Evolutionary conservation across 2,329 filamentous ascomycete species (phyloP).

Genomic region (Chaetothyriales sp.): DNA sequence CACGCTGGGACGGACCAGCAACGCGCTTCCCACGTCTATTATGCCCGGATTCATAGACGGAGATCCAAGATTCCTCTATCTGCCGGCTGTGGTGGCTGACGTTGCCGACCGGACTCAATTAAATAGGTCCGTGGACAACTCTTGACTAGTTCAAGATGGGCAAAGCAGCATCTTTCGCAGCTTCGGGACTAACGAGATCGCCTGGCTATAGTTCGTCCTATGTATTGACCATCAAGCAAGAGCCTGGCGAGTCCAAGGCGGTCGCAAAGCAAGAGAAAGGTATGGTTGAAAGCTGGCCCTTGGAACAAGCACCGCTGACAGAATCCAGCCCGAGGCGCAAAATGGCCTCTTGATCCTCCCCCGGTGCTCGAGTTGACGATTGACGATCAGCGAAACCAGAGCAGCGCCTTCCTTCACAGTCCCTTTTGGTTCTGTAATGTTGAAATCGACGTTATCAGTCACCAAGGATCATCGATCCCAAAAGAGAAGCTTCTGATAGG

Average conservation of each 20-base stretch:
- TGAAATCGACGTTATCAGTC: constrained; percentile 1
- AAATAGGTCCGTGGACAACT: background rate
- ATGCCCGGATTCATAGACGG: background rate
- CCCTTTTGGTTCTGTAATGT: constrained; percentile 4
- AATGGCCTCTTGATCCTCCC: constrained; percentile 5
- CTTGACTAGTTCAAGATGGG: constrained; percentile 1
- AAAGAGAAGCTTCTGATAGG: constrained; percentile 25
- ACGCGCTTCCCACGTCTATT: background rate
- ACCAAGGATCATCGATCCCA: constrained; percentile 1
- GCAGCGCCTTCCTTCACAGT: constrained; percentile 3
- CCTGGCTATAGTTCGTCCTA: constrained; percentile 1
- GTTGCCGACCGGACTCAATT: background rate
- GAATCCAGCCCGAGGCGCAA: constrained; percentile 1
- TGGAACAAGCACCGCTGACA: background rate
- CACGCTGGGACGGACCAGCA: background rate
- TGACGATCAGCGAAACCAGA: background rate
- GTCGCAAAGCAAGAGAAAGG: constrained; percentile 1
- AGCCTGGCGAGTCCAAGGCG: constrained; percentile 1
- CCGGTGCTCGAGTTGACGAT: constrained; percentile 2
- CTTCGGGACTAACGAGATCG: constrained; percentile 2
- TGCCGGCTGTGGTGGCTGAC: background rate
- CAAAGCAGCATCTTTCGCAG: background rate
- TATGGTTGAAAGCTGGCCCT: background rate
- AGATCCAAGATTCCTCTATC: background rate
- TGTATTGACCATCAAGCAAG: constrained; percentile 2